phyloP scores from a whole-genome alignment of 164 flowering plant genomes.

The Sextonia rubra region DNA sequence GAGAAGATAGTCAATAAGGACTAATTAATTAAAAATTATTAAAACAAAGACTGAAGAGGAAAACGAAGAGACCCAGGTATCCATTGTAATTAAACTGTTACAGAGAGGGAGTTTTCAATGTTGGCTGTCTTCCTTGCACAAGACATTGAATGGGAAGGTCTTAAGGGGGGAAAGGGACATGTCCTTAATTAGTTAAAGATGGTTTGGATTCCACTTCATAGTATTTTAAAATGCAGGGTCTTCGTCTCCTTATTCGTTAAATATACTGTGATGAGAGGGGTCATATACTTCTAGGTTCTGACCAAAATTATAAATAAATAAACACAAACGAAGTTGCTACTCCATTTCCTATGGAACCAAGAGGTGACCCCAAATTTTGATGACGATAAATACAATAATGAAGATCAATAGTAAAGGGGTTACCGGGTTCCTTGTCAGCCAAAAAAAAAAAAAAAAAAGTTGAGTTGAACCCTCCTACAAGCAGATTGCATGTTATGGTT shows the following conservation, averaged over 20 bases:
- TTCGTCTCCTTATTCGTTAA: neutral
- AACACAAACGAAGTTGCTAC: too few species aligned
- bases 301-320: too few species aligned
- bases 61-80: neutral
- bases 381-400: too few species aligned
- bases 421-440: too few species aligned
- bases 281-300: too few species aligned
- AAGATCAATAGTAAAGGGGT: too few species aligned
- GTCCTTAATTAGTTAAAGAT: neutral
- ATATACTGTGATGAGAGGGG: neutral
- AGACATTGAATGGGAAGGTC: neutral
- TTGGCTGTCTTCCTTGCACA: neutral
- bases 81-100: neutral
- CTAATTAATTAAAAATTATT: neutral
- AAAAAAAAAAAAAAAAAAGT: too few species aligned
- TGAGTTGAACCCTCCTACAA: too few species aligned
- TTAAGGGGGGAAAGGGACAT: neutral
- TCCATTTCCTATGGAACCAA: too few species aligned
- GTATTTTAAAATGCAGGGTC: neutral
- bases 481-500: too few species aligned
- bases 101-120: neutral
- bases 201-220: neutral
- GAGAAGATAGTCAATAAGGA: neutral
- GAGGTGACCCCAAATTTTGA: too few species aligned
- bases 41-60: neutral